These are phyloP conservation scores for Aspergillus melleus DNA, from an alignment of 2,329 filamentous ascomycete genomes.

Conservation along the genomic window DNA sequence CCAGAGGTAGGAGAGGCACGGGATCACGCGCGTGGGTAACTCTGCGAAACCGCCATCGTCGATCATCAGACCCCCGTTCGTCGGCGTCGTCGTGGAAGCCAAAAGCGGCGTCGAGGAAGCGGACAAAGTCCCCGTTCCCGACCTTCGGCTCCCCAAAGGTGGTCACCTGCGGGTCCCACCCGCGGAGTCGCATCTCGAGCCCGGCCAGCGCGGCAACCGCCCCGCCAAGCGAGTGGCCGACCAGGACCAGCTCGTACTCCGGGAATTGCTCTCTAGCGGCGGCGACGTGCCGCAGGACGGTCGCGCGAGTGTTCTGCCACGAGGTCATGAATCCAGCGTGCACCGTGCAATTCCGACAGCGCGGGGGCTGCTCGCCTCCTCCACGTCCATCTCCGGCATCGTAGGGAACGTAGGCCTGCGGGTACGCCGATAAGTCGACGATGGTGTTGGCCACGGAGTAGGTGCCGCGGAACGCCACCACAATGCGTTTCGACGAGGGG, in stretches of 20 bases:
- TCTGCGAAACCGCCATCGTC: conserved; percentile 60
- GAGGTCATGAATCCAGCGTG: conserved; percentile 86
- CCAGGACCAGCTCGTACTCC: conserved; percentile 70
- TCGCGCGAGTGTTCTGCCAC: conserved; percentile 72
- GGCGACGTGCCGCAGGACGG: conserved; percentile 68
- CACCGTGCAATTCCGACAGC: conserved; percentile 85
- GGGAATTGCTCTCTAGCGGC: conserved; percentile 63
- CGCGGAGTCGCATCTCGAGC: conserved; percentile 75
- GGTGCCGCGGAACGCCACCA: conserved; percentile 90
- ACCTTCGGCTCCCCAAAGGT: conserved; percentile 86
- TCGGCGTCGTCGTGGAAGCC: conserved; percentile 23
- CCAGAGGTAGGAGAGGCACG: conserved; percentile 79
- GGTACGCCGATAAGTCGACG: conserved; percentile 82
- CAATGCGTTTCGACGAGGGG: conserved; percentile 61
- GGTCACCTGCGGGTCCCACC: conserved; percentile 74
- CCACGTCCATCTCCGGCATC: conserved; percentile 52
- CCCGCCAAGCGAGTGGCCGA: conserved; percentile 90
- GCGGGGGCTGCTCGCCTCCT: conserved; percentile 45
- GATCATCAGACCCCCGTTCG: conserved; percentile 9
- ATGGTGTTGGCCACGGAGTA: conserved; percentile 93
- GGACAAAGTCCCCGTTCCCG: conserved; percentile 55
- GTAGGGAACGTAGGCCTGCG: conserved; percentile 89
- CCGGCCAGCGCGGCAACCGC: conserved; percentile 86
- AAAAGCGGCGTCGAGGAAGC: conserved; percentile 58
- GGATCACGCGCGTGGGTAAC: conserved; percentile 87